Percentiles rank a stretch among this genome's conserved stretches.
These are phyloP conservation scores for Phytophthora pluvialis DNA, from an alignment of 352 stramenopile genomes.

Conservation along the genomic window DNA sequence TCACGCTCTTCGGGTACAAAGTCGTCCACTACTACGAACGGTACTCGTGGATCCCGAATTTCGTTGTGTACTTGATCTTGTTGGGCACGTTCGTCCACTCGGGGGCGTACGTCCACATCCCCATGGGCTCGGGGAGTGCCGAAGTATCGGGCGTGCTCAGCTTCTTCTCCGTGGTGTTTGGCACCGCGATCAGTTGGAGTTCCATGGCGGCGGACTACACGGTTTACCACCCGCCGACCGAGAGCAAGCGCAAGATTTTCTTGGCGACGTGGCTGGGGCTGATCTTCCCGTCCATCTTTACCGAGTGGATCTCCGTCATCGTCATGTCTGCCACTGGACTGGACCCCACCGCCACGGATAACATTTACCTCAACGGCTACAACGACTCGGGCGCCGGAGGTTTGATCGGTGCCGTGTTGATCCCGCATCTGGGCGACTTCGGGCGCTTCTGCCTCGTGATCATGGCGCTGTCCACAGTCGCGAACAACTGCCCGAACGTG, in stretches of 20 bases:
- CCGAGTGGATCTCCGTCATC: constrained; percentile 41
- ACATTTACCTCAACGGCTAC: constrained; percentile 44
- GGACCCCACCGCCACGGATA: constrained; percentile 23
- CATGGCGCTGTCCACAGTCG: constrained; percentile 51
- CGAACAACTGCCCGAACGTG: constrained; percentile 56
- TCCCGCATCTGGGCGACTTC: constrained; percentile 41
- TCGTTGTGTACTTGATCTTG: constrained; percentile 52
- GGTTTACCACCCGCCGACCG: constrained; percentile 42
- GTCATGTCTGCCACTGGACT: constrained; percentile 46
- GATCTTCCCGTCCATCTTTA: constrained; percentile 45
- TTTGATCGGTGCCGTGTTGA: constrained; percentile 41
- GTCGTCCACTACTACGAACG: constrained; percentile 55
- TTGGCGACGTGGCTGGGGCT: constrained; percentile 41
- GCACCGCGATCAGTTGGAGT: constrained; percentile 44
- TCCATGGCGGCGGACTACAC: constrained; percentile 51
- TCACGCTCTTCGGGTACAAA: constrained; percentile 56
- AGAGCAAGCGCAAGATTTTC: constrained; percentile 55
- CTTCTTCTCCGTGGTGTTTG: constrained; percentile 46
- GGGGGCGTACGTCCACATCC: constrained; percentile 48
- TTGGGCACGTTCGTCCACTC: constrained; percentile 43
- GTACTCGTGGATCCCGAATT: constrained; percentile 51
- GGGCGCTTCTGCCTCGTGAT: constrained; percentile 50
- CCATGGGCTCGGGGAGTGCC: constrained; percentile 40
- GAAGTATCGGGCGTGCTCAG: constrained; percentile 46
- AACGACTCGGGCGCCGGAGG: constrained; percentile 39